Conservation (phyloP, 768 basidiomycete genomes). For the Lactarius sanguifluus region DNA sequence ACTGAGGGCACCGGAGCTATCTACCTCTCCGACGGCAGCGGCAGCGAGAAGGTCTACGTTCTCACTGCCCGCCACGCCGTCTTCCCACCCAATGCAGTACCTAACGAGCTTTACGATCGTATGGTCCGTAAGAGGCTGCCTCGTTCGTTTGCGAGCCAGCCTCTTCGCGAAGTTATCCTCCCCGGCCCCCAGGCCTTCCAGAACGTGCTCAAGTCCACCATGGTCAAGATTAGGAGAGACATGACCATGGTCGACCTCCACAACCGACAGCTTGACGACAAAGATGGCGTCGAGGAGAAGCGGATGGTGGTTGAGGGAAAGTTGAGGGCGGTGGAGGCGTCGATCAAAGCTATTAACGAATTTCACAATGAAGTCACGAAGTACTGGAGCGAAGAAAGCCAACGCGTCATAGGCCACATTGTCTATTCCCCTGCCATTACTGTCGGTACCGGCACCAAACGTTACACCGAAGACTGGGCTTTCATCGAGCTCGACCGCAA, state of each 20-base stretch:
- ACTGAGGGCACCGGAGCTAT: slow-evolving; percentile 38
- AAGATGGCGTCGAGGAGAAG: not conserved
- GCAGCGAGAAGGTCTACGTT: slow-evolving; percentile 34
- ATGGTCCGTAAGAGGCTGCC: too few species aligned
- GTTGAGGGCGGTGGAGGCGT: not conserved
- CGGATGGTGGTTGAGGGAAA: not conserved
- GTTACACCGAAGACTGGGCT: slow-evolving; percentile 32
- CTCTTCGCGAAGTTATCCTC: not conserved
- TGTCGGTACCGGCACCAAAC: slow-evolving; percentile 19
- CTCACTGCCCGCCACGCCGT: slow-evolving; percentile 39
- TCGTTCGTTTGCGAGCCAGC: slow-evolving; percentile 13
- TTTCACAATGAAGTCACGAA: not conserved
- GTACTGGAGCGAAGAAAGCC: not conserved
- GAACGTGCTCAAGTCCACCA: not conserved
- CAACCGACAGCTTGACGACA: not conserved
- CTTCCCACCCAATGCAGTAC: slow-evolving; percentile 31
- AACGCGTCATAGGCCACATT: slow-evolving; percentile 8
- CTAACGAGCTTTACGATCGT: slow-evolving; percentile 31
- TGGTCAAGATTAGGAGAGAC: not conserved
- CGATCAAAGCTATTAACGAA: not conserved
- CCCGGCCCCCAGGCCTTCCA: not conserved
- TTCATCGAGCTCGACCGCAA: slow-evolving; percentile 33
- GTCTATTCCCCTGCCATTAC: slow-evolving; percentile 19
- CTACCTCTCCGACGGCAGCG: slow-evolving; percentile 38
- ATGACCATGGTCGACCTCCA: too few species aligned